Conservation (phyloP, 2,329 filamentous ascomycete species). For the Calonectria ilicicola region DNA sequence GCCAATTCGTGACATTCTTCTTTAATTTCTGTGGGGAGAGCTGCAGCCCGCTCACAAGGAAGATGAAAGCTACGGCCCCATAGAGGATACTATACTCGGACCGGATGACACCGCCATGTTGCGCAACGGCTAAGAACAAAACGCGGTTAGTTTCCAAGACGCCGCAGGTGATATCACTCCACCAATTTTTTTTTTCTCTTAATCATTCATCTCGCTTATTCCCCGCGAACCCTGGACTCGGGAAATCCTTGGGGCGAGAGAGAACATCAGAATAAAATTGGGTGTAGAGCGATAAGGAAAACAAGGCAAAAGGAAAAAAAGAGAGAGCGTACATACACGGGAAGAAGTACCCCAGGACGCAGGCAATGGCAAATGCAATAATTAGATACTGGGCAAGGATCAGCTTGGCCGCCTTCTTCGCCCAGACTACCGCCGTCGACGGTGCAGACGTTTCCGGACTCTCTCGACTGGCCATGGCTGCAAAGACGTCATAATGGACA, state of each 20-base stretch:
- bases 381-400: slow-evolving; percentile 73
- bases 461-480: slow-evolving; percentile 33
- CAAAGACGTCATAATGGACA: background rate
- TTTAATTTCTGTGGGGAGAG: slow-evolving; percentile 72
- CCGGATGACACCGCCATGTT: slow-evolving; percentile 61
- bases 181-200: background rate
- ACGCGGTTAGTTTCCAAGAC: slow-evolving; percentile 17
- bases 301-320: background rate
- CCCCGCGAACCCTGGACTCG: background rate
- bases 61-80: slow-evolving; percentile 76
- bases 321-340: slow-evolving; percentile 50
- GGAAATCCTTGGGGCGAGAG: background rate
- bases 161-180: background rate
- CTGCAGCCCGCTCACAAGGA: slow-evolving; percentile 78
- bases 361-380: slow-evolving; percentile 67
- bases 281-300: too few relatives aligned
- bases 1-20: slow-evolving; percentile 73
- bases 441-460: slow-evolving; percentile 9
- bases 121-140: slow-evolving; percentile 56
- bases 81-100: slow-evolving; percentile 74
- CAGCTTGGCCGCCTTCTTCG: slow-evolving; percentile 44
- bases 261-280: background rate
- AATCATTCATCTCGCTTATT: background rate
- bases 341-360: slow-evolving; percentile 60
- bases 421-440: slow-evolving; percentile 20